These are phyloP conservation scores for Hypholoma fasciculare DNA, from an alignment of 768 basidiomycete genomes.

Conservation along the genomic window DNA sequence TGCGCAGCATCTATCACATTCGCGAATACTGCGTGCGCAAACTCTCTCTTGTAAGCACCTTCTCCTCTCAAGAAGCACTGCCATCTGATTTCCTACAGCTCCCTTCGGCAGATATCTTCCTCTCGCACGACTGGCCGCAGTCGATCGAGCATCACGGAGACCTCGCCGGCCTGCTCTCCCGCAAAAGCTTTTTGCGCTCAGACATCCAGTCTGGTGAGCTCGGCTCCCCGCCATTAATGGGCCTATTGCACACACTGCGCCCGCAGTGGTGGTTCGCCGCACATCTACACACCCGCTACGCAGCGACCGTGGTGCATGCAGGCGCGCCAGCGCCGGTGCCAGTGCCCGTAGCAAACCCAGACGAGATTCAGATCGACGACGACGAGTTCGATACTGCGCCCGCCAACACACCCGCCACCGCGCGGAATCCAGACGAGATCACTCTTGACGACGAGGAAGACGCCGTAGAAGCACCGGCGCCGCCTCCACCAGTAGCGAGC, in stretches of 20 bases:
- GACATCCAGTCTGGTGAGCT: slow-evolving; percentile 70
- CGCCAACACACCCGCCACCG: background rate
- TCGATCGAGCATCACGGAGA: slow-evolving; percentile 84
- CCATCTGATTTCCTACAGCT: slow-evolving; percentile 39
- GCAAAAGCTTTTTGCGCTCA: slow-evolving; percentile 74
- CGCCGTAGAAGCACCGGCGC: slow-evolving; percentile 33
- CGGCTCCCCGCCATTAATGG: slow-evolving; percentile 87
- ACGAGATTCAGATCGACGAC: slow-evolving; percentile 48
- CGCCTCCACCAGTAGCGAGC: slow-evolving; percentile 9
- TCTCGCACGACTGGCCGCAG: slow-evolving; percentile 97
- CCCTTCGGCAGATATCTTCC: slow-evolving; percentile 69
- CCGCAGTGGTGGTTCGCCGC: slow-evolving; percentile 94
- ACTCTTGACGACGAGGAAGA: slow-evolving; percentile 47
- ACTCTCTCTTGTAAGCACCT: slow-evolving; percentile 62
- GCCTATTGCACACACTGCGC: slow-evolving; percentile 66
- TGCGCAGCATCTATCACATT: slow-evolving; percentile 89
- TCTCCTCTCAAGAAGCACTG: background rate
- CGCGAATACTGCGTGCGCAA: slow-evolving; percentile 83
- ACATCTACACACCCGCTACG: slow-evolving; percentile 86
- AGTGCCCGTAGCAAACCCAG: slow-evolving; percentile 38
- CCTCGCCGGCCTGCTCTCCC: slow-evolving; percentile 57
- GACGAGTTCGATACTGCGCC: slow-evolving; percentile 30
- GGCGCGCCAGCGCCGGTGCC: slow-evolving; percentile 2
- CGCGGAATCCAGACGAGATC: slow-evolving; percentile 53
- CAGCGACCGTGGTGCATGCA: slow-evolving; percentile 60